A percentile compares a stretch with the other conserved stretches of the same genome.
These are phyloP conservation scores for Rhododendron mucronatum DNA, from an alignment of 148 eudicot species.

Conservation along the genomic window DNA sequence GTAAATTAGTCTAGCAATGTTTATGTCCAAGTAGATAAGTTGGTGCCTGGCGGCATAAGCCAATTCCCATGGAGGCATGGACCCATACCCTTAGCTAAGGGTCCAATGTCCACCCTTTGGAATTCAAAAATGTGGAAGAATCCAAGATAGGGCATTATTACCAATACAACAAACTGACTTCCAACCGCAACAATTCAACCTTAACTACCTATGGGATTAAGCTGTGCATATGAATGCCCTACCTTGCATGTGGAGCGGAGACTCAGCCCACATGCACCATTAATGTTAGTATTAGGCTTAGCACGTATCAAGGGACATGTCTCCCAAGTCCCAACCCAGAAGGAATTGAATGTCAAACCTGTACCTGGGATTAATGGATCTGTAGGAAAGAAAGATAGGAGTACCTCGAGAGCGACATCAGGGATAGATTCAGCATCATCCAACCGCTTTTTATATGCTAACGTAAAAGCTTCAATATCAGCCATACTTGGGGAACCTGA, in stretches of 20 bases:
- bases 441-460: constrained; percentile 50
- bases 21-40: background rate
- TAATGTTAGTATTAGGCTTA: background rate
- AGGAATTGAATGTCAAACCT: background rate
- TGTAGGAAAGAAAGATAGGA: background rate
- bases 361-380: background rate
- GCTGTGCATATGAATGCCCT: background rate
- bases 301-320: background rate
- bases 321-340: background rate
- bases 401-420: constrained; percentile 62
- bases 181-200: background rate
- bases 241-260: background rate
- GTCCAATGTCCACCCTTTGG: background rate
- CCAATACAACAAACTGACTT: background rate
- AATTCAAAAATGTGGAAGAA: background rate
- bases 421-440: constrained; percentile 78
- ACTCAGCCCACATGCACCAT: background rate
- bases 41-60: background rate
- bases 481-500: constrained; percentile 73
- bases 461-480: constrained; percentile 78
- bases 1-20: background rate
- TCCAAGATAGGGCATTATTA: background rate
- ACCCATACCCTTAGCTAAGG: background rate
- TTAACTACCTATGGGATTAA: background rate
- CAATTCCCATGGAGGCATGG: background rate